phyloP scores from a whole-genome alignment of 2,329 filamentous ascomycete genomes.

The Falciphora oryzae region DNA sequence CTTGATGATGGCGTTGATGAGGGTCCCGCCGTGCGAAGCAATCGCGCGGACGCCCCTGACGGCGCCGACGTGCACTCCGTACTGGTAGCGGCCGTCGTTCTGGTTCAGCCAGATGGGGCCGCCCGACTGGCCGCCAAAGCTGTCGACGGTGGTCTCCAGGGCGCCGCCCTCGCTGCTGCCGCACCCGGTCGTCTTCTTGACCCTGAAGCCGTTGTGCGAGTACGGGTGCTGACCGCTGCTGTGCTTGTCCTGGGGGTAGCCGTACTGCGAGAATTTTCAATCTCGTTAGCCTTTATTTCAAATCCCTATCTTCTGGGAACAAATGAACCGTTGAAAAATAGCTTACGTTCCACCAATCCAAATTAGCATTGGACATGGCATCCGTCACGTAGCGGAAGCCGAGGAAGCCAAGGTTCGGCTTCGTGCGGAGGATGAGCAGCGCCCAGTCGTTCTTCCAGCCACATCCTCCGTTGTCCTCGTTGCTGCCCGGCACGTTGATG shows the following conservation, averaged over 20 bases:
- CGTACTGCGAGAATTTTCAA: neutral
- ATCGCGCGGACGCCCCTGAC: neutral
- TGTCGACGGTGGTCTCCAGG: neutral
- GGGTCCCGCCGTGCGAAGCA: neutral
- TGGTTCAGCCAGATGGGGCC: conserved; percentile 2
- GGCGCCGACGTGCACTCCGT: neutral
- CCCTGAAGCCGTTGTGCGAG: neutral
- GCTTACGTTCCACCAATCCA: neutral
- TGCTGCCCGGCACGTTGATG: conserved; percentile 2
- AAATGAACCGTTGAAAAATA: too few species aligned
- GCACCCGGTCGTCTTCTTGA: neutral
- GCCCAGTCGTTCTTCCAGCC: conserved; percentile 16
- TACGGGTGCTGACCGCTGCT: neutral
- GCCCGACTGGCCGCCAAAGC: conserved; percentile 2
- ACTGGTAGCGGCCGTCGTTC: neutral
- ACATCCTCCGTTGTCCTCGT: conserved; percentile 4
- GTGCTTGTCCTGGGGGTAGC: conserved; percentile 3
- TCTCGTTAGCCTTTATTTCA: neutral
- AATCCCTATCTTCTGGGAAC: neutral
- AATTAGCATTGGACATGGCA: neutral
- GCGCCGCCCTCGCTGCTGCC: conserved; percentile 2
- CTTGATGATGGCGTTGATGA: conserved; percentile 5
- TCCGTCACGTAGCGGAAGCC: neutral
- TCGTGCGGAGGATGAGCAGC: conserved; percentile 14
- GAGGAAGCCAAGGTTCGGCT: conserved; percentile 1